Percentiles rank a stretch among this genome's conserved stretches.
Evolutionary conservation across 495 filamentous ascomycete genomes (phyloP).

Genomic region (Astrothelium subdiscretum): DNA sequence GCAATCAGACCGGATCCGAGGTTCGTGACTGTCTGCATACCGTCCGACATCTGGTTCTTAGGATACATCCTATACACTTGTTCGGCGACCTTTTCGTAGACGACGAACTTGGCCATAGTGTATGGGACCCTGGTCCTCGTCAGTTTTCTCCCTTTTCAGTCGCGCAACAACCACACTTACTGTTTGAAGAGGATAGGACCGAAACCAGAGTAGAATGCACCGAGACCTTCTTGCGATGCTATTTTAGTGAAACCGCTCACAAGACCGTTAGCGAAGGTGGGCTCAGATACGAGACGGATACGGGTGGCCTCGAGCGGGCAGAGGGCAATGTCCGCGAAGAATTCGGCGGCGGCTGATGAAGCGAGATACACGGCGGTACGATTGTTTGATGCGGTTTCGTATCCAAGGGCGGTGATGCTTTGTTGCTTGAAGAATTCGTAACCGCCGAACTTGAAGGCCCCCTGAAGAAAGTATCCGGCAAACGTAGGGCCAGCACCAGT

Average conservation of each 20-base stretch:
- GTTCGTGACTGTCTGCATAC: constrained; percentile 78
- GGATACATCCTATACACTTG: constrained; percentile 56
- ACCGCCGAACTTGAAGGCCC: constrained; percentile 37
- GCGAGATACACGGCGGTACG: constrained; percentile 35
- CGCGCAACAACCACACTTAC: constrained; percentile 43
- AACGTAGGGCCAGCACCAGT: constrained; percentile 33
- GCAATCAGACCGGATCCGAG: constrained; percentile 90
- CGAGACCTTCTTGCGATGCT: constrained; percentile 29
- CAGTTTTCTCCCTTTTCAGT: neutral
- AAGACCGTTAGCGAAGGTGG: constrained; percentile 32
- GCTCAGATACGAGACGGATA: constrained; percentile 32
- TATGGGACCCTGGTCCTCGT: constrained; percentile 67
- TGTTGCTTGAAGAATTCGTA: constrained; percentile 39
- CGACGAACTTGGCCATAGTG: constrained; percentile 99
- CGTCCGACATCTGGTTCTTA: constrained; percentile 64
- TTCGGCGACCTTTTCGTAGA: constrained; percentile 95
- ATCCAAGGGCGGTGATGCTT: constrained; percentile 32
- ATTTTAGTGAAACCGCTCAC: constrained; percentile 32
- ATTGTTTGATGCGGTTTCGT: constrained; percentile 31
- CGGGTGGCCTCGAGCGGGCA: constrained; percentile 32
- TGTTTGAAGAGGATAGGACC: constrained; percentile 38
- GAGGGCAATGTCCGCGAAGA: constrained; percentile 34
- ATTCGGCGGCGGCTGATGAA: constrained; percentile 31
- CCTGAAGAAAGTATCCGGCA: constrained; percentile 37
- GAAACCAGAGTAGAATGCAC: constrained; percentile 35